phyloP scores from a whole-genome alignment of 768 basidiomycete species.

The Sarcodon sp. region DNA sequence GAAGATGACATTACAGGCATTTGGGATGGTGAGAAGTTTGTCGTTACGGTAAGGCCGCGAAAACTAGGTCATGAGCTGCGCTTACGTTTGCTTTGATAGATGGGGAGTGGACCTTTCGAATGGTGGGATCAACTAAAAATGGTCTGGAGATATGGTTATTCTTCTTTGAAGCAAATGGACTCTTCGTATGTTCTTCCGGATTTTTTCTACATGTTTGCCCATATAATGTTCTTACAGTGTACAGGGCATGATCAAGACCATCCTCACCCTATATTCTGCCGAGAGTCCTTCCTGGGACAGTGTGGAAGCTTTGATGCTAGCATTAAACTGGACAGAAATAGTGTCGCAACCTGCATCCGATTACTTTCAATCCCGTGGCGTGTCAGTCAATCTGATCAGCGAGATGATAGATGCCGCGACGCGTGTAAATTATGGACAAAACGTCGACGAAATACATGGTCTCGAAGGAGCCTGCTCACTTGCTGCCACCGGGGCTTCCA shows the following conservation, averaged over 20 bases:
- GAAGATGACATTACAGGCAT: conserved; percentile 44
- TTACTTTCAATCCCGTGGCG: conserved; percentile 40
- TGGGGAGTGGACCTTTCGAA: conserved; percentile 7
- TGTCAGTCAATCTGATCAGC: conserved; percentile 42
- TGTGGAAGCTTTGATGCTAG: conserved; percentile 40
- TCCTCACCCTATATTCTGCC: conserved; percentile 41
- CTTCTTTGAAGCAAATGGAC: conserved; percentile 44
- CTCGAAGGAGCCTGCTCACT: conserved; percentile 62
- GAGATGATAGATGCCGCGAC: conserved; percentile 77
- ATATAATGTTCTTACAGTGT: conserved; percentile 29
- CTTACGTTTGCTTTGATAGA: conserved; percentile 12
- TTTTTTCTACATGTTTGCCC: not conserved
- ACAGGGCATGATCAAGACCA: conserved; percentile 33
- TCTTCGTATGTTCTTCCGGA: conserved; percentile 27
- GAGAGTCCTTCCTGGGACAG: conserved; percentile 49
- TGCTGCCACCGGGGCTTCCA: conserved; percentile 53
- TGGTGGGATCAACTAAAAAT: conserved; percentile 72
- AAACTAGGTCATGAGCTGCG: not conserved
- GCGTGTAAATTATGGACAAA: conserved; percentile 79
- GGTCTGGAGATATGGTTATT: conserved; percentile 66
- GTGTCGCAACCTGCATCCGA: conserved; percentile 39
- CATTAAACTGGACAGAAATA: conserved; percentile 36
- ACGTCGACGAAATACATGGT: conserved; percentile 62
- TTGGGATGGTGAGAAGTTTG: conserved; percentile 73
- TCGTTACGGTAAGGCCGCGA: conserved; percentile 41